A percentile compares a stretch with the other conserved stretches of the same genome.
Evolutionary conservation across 208 protist genomes (phyloP).

Genomic region (Leishmania major): DNA sequence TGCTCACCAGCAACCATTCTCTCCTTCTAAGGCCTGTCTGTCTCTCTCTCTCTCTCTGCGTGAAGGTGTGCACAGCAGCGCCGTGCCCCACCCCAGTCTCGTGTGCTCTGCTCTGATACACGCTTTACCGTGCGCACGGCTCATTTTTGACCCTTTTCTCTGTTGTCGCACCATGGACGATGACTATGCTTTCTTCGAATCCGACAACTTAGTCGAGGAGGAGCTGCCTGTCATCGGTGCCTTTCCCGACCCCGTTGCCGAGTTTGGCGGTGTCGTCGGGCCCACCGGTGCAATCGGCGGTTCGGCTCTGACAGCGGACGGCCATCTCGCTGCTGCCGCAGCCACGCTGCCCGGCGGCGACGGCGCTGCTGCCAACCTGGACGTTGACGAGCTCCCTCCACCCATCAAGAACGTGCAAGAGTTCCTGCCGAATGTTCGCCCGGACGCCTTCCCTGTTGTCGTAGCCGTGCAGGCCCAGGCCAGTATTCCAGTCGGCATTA

Average conservation of each 20-base stretch:
- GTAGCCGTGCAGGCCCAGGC: constrained; percentile 82
- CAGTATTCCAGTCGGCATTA: constrained; percentile 64
- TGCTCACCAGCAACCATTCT: neutral
- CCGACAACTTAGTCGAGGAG: constrained; percentile 12
- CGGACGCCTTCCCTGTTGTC: constrained; percentile 71
- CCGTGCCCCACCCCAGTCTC: neutral
- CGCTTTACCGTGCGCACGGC: neutral
- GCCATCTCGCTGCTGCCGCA: constrained; percentile 21
- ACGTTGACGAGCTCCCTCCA: constrained; percentile 30
- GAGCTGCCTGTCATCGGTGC: constrained; percentile 7
- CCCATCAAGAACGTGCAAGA: constrained; percentile 47
- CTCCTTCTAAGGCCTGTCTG: neutral
- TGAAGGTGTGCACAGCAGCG: neutral
- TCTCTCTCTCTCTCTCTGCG: neutral
- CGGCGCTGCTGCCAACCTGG: constrained; percentile 4
- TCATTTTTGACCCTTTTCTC: neutral
- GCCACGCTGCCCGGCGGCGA: constrained; percentile 15
- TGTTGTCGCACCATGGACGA: constrained; percentile 4
- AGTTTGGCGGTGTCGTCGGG: constrained; percentile 8
- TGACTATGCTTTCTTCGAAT: constrained; percentile 10
- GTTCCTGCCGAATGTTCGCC: constrained; percentile 72
- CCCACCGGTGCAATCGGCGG: constrained; percentile 31
- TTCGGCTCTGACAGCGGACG: constrained; percentile 24
- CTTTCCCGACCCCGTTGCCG: constrained; percentile 6
- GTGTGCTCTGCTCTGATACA: neutral